A percentile compares a stretch with the other conserved stretches of the same genome.
Conservation (phyloP, 108 stramenopile species). For the Fragilariopsis cylindrus region DNA sequence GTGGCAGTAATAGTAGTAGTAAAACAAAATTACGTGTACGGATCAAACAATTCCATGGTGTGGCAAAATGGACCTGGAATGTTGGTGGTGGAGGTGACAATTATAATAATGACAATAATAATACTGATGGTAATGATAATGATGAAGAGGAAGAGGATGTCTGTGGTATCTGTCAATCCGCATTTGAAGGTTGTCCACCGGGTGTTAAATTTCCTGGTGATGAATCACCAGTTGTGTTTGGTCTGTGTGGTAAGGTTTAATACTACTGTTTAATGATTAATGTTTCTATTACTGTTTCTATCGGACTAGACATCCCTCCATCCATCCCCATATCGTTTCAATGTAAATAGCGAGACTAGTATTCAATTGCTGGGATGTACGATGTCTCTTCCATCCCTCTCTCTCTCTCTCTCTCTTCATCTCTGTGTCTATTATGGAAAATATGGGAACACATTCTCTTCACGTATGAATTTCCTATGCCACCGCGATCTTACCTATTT, state of each 20-base stretch:
- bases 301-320: too few relatives aligned
- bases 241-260: conserved; percentile 56
- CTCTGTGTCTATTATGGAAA: too few relatives aligned
- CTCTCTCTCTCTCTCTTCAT: too few relatives aligned
- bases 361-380: too few relatives aligned
- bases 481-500: too few relatives aligned
- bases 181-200: conserved; percentile 87
- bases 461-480: too few relatives aligned
- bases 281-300: too few relatives aligned
- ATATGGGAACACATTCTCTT: too few relatives aligned
- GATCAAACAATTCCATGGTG: conserved; percentile 77
- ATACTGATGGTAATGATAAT: not conserved
- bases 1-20: not conserved
- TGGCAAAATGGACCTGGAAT: conserved; percentile 90
- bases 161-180: conserved; percentile 90
- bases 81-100: conserved; percentile 29
- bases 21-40: conserved; percentile 52
- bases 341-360: too few relatives aligned
- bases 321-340: too few relatives aligned
- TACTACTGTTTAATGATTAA: not conserved
- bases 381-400: too few relatives aligned
- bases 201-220: conserved; percentile 89
- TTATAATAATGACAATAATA: not conserved
- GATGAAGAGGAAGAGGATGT: conserved; percentile 67
- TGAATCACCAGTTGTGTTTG: conserved; percentile 89